Evolutionary conservation across 768 basidiomycete genomes (phyloP).

Genomic region (Xerocomellus intermedius): DNA sequence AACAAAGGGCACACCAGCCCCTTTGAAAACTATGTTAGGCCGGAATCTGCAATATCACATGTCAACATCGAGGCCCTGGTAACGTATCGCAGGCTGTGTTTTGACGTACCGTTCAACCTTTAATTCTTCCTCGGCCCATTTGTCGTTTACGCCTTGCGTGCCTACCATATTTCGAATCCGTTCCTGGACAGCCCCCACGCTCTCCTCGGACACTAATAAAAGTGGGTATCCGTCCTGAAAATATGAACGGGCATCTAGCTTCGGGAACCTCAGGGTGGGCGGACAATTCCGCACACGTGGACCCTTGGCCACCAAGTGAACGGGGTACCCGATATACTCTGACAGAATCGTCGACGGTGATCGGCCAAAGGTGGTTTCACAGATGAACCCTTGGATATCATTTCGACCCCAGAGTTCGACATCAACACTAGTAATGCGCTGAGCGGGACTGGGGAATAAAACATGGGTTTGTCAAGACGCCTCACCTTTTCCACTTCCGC

Average conservation of each 20-base stretch:
- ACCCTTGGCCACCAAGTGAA: conserved; percentile 69
- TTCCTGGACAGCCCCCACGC: conserved; percentile 49
- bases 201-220: conserved; percentile 66
- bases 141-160: conserved; percentile 46
- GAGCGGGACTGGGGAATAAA: neutral
- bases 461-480: neutral
- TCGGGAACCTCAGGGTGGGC: conserved; percentile 54
- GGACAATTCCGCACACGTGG: conserved; percentile 48
- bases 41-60: conserved; percentile 51
- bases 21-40: conserved; percentile 71
- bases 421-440: conserved; percentile 43
- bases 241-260: conserved; percentile 52
- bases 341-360: conserved; percentile 58
- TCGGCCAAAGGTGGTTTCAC: conserved; percentile 41
- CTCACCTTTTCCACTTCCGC: conserved; percentile 57
- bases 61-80: conserved; percentile 2
- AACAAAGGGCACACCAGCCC: conserved; percentile 62
- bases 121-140: conserved; percentile 52
- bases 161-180: conserved; percentile 48
- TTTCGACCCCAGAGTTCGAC: conserved; percentile 48
- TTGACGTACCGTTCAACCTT: conserved; percentile 56
- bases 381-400: conserved; percentile 67
- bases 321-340: conserved; percentile 57
- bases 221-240: conserved; percentile 77
- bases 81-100: neutral